phyloP scores from a whole-genome alignment of 2,329 filamentous ascomycete genomes.

The Trichoderma simmonsii region DNA sequence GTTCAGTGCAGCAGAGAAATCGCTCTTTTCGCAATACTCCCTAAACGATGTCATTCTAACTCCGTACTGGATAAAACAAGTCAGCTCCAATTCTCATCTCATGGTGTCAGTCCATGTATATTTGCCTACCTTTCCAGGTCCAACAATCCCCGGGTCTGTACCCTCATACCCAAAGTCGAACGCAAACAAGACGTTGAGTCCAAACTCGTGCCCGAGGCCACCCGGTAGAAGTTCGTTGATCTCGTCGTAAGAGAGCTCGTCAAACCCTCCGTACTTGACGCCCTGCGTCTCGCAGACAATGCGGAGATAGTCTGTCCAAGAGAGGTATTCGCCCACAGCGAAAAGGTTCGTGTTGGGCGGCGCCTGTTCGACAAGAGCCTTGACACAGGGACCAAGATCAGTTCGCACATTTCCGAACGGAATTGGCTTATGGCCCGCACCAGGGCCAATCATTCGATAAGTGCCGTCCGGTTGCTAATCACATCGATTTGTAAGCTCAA shows the following conservation, averaged over 20 bases:
- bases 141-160: conserved; percentile 19
- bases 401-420: conserved; percentile 20
- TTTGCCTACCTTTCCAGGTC: conserved; percentile 19
- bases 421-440: conserved; percentile 20
- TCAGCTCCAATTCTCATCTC: neutral
- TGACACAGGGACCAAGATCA: conserved; percentile 21
- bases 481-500: neutral
- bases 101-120: neutral
- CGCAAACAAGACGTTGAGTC: conserved; percentile 20
- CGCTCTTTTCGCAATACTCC: neutral
- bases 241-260: conserved; percentile 21
- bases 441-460: conserved; percentile 20
- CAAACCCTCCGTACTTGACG: conserved; percentile 21
- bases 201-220: conserved; percentile 21
- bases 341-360: conserved; percentile 19
- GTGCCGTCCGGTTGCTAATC: conserved; percentile 20
- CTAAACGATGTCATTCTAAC: conserved; percentile 6
- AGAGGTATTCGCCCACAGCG: conserved; percentile 20
- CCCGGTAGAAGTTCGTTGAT: conserved; percentile 19
- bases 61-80: neutral
- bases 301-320: conserved; percentile 17
- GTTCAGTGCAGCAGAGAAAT: neutral
- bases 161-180: conserved; percentile 22
- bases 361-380: conserved; percentile 17
- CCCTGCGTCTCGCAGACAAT: conserved; percentile 21